phyloP scores from a whole-genome alignment of 805 yeast species.

The Wickerhamomyces hampshirensis region DNA sequence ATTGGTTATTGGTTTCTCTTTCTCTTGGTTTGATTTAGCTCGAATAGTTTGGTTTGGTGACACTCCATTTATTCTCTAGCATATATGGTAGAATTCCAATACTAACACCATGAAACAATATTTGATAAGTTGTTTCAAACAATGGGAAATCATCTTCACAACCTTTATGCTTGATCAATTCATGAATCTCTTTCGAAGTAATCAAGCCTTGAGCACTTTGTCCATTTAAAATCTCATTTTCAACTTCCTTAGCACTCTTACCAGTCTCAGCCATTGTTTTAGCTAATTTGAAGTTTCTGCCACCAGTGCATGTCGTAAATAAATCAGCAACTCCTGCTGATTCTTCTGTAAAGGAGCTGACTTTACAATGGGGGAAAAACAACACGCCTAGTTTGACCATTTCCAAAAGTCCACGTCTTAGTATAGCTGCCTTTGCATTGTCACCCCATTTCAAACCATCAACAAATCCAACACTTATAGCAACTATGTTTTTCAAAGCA shows the following conservation, averaged over 20 bases:
- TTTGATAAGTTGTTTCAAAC: constrained; percentile 39
- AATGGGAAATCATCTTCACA: constrained; percentile 50
- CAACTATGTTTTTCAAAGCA: constrained; percentile 91
- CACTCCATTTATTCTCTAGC: constrained; percentile 36
- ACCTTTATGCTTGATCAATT: constrained; percentile 36
- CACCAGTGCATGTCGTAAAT: constrained; percentile 94
- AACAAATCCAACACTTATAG: constrained; percentile 92
- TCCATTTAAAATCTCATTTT: constrained; percentile 79
- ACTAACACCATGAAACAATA: constrained; percentile 55
- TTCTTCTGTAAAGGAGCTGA: constrained; percentile 85
- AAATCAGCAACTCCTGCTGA: constrained; percentile 96
- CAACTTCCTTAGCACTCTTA: constrained; percentile 71
- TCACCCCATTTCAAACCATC: constrained; percentile 99
- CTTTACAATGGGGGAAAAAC: constrained; percentile 68
- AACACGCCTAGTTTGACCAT: constrained; percentile 75
- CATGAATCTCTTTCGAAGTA: constrained; percentile 86
- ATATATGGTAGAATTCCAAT: constrained; percentile 56
- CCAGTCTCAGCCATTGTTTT: constrained; percentile 73
- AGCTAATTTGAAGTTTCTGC: constrained; percentile 90
- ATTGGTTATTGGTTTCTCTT: too few relatives aligned
- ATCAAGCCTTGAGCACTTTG: constrained; percentile 92
- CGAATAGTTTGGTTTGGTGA: constrained; percentile 16
- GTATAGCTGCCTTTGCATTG: constrained; percentile 93
- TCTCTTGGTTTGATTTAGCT: constrained; percentile 5
- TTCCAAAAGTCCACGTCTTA: constrained; percentile 90